Base-by-base conservation (phyloP, 2,329 filamentous ascomycete genomes). In the Corynespora cassiicola region DNA sequence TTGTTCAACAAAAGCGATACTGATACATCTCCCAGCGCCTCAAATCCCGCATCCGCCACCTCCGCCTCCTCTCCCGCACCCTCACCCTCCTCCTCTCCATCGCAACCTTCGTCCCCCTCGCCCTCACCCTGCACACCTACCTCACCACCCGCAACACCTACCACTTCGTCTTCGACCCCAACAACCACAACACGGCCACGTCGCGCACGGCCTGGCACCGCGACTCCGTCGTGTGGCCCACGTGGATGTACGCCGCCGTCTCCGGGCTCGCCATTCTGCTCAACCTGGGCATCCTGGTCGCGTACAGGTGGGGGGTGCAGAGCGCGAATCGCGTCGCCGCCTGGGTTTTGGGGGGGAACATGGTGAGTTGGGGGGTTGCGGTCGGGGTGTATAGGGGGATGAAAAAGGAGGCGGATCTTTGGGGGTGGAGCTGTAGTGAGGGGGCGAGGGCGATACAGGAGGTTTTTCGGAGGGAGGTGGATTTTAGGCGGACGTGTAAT, bases 341-440 rank as follows among this genome's bases (percentile, higher is more conserved):
- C 6, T 61, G 57, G 56, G 47, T 67, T 5, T 42, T 66, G 35
- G 18, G 56, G 2, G 59, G 54, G 3, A 65, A 73, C 31, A n/a
- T 72, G 10, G 52, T 61, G 0, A 56, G 69, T 3, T 72, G 69
- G 69, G 50, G 48, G 23, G 56, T 63, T 2, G 61, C 58, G 1
- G 66, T 56, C 25, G 48, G 35, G 1, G 27, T 72, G 26, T 73
- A 72, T 45, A 47, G 65, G 2, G 47, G 42, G 28, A 63, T 70
- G 25, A 71, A 67, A 46, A 64, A 65, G 42, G 57, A 51, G 21
- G 54, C 61, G 43, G 69, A 72, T 57, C 48, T 72, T 3, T 73
- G 70, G 70, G 70, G 70, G 0, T 73, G 70, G 70, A 69, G 61
- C 17, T 71, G 67, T 41, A 62, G 56, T 50, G 22, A 41, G 2